These are phyloP conservation scores for Colletotrichum ledebouriae DNA, from an alignment of 2,329 filamentous ascomycete species.

Conservation along the genomic window DNA sequence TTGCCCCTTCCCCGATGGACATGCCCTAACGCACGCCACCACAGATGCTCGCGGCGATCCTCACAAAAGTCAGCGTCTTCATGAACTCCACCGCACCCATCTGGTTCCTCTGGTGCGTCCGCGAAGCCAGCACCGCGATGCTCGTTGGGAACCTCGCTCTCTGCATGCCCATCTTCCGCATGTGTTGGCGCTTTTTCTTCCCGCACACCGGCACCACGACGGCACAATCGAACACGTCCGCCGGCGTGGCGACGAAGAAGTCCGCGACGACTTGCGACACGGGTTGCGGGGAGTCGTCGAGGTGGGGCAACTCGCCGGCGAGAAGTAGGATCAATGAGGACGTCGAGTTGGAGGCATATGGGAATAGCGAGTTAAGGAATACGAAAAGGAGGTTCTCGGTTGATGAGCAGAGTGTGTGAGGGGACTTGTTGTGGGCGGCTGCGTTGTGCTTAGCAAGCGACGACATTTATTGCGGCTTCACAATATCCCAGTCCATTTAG, in stretches of 20 bases:
- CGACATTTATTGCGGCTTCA: not conserved
- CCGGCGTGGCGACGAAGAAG: not conserved
- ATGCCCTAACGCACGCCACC: no score
- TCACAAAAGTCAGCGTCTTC: constrained; percentile 33
- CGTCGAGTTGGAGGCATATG: constrained; percentile 10
- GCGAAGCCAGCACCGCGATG: constrained; percentile 38
- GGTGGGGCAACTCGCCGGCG: constrained; percentile 9
- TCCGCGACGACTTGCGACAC: not conserved
- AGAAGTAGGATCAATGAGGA: constrained; percentile 12
- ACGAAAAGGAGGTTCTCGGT: constrained; percentile 1
- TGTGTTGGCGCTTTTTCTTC: constrained; percentile 27
- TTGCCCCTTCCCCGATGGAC: not conserved
- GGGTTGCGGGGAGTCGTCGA: constrained; percentile 8
- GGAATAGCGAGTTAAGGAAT: not conserved
- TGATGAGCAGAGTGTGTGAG: constrained; percentile 20
- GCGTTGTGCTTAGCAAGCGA: not conserved
- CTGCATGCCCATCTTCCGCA: constrained; percentile 27
- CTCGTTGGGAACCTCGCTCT: constrained; percentile 39
- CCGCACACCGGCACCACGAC: not conserved
- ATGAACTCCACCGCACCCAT: constrained; percentile 16
- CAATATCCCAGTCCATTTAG: not conserved
- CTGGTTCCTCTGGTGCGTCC: constrained; percentile 40
- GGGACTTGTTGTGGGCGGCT: not conserved
- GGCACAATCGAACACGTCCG: not conserved
- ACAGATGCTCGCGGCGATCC: constrained; percentile 34